Conservation (phyloP, 805 yeast species). For the Candida xyloterini region DNA sequence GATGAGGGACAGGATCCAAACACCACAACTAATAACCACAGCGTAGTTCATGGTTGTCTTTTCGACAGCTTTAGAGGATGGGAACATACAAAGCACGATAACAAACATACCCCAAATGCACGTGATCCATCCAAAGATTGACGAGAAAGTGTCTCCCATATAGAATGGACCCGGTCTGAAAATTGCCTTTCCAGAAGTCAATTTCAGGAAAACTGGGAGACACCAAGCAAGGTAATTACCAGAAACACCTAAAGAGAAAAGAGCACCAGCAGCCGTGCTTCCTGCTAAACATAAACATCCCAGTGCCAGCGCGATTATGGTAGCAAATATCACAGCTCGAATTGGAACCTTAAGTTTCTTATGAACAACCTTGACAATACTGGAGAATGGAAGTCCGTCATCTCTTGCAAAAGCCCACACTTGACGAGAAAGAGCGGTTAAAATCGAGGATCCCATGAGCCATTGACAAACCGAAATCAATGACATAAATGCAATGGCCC, state of each 20-base stretch:
- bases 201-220: slow-evolving; percentile 52
- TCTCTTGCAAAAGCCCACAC: slow-evolving; percentile 77
- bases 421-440: slow-evolving; percentile 66
- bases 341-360: slow-evolving; percentile 58
- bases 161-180: slow-evolving; percentile 68
- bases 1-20: slow-evolving; percentile 49
- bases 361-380: slow-evolving; percentile 55
- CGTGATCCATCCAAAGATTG: slow-evolving; percentile 43
- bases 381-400: slow-evolving; percentile 65
- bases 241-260: slow-evolving; percentile 61
- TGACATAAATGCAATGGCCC: slow-evolving; percentile 65
- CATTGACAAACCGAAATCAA: slow-evolving; percentile 58
- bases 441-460: slow-evolving; percentile 61
- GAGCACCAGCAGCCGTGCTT: slow-evolving; percentile 60
- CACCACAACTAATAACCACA: slow-evolving; percentile 58
- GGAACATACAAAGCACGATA: slow-evolving; percentile 61
- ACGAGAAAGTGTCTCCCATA: slow-evolving; percentile 49
- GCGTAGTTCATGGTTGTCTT: slow-evolving; percentile 65
- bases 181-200: slow-evolving; percentile 46
- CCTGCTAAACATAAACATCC: slow-evolving; percentile 62
- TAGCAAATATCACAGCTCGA: slow-evolving; percentile 57
- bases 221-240: slow-evolving; percentile 66
- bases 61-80: slow-evolving; percentile 40
- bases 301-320: slow-evolving; percentile 44
- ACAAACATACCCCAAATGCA: slow-evolving; percentile 49